Evolutionary conservation across 495 filamentous ascomycete species (phyloP).

Genomic region (Aspergillus hancockii): DNA sequence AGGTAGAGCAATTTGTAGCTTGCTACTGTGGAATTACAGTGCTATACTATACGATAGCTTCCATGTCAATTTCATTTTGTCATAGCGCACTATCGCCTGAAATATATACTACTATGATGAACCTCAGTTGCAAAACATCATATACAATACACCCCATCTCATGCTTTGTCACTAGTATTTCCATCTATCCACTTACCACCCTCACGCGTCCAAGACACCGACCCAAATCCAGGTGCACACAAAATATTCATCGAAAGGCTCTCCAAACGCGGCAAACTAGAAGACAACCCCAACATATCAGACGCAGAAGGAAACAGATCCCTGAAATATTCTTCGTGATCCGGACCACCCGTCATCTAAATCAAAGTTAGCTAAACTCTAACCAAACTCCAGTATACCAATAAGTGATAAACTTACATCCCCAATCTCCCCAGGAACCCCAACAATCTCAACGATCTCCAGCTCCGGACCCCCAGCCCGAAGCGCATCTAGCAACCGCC

Average conservation of each 20-base stretch:
- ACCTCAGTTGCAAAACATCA: too few relatives aligned
- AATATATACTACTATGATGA: too few relatives aligned
- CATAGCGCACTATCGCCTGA: too few relatives aligned
- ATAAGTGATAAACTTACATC: slow-evolving; percentile 3
- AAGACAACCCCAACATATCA: slow-evolving; percentile 4
- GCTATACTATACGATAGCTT: too few relatives aligned
- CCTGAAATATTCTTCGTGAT: not conserved
- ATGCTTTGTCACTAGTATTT: not conserved
- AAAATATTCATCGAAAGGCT: slow-evolving; percentile 13
- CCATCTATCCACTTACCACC: slow-evolving; percentile 11
- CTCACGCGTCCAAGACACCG: not conserved
- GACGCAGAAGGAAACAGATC: not conserved
- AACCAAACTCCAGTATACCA: not conserved
- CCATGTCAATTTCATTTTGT: not conserved
- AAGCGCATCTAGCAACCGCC: not conserved
- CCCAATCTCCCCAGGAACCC: slow-evolving; percentile 3
- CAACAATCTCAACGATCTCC: slow-evolving; percentile 14
- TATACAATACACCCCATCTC: not conserved
- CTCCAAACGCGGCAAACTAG: slow-evolving; percentile 2
- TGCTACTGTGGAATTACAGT: too few relatives aligned
- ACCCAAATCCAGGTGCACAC: slow-evolving; percentile 2
- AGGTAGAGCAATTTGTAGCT: not conserved
- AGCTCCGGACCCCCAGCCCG: not conserved
- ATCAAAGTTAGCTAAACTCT: not conserved
- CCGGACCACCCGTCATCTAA: not conserved